Percentiles rank a stretch among this genome's conserved stretches.
Conservation (phyloP, 192 early-diverging fungal species). For the Fimicolochytrium jonesii region DNA sequence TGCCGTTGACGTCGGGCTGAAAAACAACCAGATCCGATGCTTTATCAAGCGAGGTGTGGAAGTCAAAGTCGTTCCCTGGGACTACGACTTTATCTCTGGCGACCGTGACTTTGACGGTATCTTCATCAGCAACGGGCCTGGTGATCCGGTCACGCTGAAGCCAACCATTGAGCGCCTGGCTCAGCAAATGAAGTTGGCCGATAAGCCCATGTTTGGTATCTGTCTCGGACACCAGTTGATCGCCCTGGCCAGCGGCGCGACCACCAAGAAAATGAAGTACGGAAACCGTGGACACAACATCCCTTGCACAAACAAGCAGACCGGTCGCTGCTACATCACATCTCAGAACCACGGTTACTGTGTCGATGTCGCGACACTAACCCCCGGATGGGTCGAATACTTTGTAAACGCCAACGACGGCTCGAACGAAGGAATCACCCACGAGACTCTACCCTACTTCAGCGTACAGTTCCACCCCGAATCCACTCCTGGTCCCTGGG, state of each 20-base stretch:
- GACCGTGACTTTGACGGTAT: constrained; percentile 84
- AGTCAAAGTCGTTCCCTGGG: constrained; percentile 91
- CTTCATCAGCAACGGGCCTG: constrained; percentile 89
- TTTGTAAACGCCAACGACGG: constrained; percentile 99
- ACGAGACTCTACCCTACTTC: constrained; percentile 86
- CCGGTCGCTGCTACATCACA: constrained; percentile 96
- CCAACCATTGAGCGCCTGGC: constrained; percentile 73
- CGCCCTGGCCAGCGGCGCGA: constrained; percentile 87
- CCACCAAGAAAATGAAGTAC: constrained; percentile 94
- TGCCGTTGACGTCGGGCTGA: constrained; percentile 98
- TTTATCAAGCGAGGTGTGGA: constrained; percentile 94
- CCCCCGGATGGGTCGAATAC: constrained; percentile 72
- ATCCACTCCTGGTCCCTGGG: constrained; percentile 90
- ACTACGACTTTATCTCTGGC: constrained; percentile 85
- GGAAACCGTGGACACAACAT: constrained; percentile 99
- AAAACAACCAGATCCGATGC: constrained; percentile 98
- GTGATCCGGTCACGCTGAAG: constrained; percentile 85
- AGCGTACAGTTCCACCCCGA: constrained; percentile 99
- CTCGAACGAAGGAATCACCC: constrained; percentile 97
- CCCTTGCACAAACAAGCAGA: constrained; percentile 93
- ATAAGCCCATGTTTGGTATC: constrained; percentile 96
- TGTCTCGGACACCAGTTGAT: constrained; percentile 98
- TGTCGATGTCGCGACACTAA: constrained; percentile 78
- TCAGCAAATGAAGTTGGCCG: constrained; percentile 59
- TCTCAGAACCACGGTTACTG: constrained; percentile 99